phyloP scores from a whole-genome alignment of 306 rosid genomes.

The Fragaria iinumae region DNA sequence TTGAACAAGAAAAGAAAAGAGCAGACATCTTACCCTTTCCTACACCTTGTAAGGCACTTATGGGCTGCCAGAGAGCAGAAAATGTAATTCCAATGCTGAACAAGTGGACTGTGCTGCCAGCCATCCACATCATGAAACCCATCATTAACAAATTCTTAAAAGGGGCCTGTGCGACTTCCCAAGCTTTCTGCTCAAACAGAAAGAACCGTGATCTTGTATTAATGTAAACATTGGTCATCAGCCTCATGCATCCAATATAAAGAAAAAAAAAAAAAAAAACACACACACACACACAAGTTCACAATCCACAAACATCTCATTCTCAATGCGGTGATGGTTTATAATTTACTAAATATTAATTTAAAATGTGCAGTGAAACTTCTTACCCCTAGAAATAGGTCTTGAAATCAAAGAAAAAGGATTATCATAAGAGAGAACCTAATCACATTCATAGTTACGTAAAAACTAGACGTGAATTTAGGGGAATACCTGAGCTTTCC shows the following conservation, averaged over 20 bases:
- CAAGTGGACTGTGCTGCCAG: constrained; percentile 91
- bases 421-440: not conserved
- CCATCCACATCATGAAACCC: constrained; percentile 99
- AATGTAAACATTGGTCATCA: not conserved
- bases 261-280: accelerated
- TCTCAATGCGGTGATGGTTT: no score
- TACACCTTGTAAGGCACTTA: constrained; percentile 84
- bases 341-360: not conserved
- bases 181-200: constrained; percentile 75
- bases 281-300: not conserved
- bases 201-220: constrained; percentile 10
- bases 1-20: not conserved
- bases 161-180: constrained; percentile 99
- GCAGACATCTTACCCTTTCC: constrained; percentile 61
- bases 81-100: constrained; percentile 97
- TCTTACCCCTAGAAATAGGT: not conserved
- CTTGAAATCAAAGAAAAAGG: not conserved
- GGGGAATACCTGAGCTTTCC: constrained; percentile 78
- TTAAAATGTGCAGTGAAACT: not conserved
- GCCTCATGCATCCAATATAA: not conserved
- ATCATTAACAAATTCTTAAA: constrained; percentile 94
- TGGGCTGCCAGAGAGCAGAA: constrained; percentile 99
- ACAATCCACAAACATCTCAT: not conserved
- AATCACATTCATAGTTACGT: not conserved
- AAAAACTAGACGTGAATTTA: not conserved